Percentiles rank a stretch among this genome's conserved stretches.
These are phyloP conservation scores for Hippophae gyantsensis DNA, from an alignment of 306 rosid species.

Conservation along the genomic window DNA sequence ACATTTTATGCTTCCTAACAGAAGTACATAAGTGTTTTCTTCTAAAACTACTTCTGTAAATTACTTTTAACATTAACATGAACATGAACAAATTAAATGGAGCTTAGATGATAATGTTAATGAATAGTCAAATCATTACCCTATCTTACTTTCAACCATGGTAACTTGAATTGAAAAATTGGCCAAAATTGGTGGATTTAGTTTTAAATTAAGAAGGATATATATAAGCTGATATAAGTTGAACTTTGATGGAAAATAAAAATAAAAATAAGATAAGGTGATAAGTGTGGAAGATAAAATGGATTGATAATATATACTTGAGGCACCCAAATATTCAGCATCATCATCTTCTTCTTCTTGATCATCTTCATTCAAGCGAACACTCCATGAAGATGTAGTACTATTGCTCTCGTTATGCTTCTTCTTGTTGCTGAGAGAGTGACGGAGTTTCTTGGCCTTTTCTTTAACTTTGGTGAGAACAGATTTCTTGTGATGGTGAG, in stretches of 20 bases:
- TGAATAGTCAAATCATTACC: too few species aligned
- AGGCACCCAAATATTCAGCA: slow-evolving; percentile 64
- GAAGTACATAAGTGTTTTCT: too few species aligned
- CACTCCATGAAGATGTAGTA: slow-evolving; percentile 27
- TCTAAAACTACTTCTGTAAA: too few species aligned
- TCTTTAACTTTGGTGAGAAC: slow-evolving; percentile 81
- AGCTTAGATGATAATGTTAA: too few species aligned
- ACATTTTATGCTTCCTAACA: too few species aligned
- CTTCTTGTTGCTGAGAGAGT: slow-evolving; percentile 65
- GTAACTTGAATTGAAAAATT: too few species aligned
- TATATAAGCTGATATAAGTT: too few species aligned
- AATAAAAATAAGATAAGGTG: neutral
- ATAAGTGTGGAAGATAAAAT: neutral
- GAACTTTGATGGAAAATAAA: neutral
- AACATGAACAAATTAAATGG: too few species aligned
- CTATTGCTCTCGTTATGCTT: slow-evolving; percentile 40
- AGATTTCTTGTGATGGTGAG: slow-evolving; percentile 72
- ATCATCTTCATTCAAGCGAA: slow-evolving; percentile 30
- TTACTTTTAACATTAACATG: too few species aligned
- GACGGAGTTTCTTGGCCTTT: slow-evolving; percentile 68
- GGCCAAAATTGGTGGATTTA: too few species aligned
- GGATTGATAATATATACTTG: slow-evolving; percentile 28
- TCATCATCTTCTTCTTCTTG: slow-evolving; percentile 36
- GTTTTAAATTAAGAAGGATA: too few species aligned
- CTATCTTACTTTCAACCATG: too few species aligned